phyloP scores from a whole-genome alignment of 805 yeast genomes.

The Metschnikowia lunata region DNA sequence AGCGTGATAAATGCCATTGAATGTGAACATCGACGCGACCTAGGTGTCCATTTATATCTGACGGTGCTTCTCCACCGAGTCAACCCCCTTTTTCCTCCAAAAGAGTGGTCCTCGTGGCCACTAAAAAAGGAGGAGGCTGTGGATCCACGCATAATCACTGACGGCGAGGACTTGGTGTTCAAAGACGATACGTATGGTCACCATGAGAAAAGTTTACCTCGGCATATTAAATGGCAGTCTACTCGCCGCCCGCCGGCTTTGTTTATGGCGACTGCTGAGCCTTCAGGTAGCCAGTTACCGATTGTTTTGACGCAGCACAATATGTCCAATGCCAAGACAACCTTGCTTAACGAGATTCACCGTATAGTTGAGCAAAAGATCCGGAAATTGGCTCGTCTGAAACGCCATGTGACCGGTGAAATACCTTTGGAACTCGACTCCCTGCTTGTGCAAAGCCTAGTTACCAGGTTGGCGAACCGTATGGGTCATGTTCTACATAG shows the following conservation, averaged over 20 bases:
- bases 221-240: background rate
- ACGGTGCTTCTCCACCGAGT: constrained; percentile 41
- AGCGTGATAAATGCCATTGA: constrained; percentile 35
- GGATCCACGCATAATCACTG: constrained; percentile 10
- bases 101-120: constrained; percentile 63
- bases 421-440: constrained; percentile 1
- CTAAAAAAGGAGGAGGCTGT: constrained; percentile 12
- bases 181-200: background rate
- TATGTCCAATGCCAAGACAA: constrained; percentile 7
- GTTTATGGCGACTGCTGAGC: constrained; percentile 1
- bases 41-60: constrained; percentile 63
- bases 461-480: constrained; percentile 12
- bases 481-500: constrained; percentile 5
- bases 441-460: constrained; percentile 7
- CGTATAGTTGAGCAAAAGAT: constrained; percentile 9
- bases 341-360: constrained; percentile 17
- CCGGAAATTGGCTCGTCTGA: background rate
- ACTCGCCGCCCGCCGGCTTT: background rate
- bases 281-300: background rate
- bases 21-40: constrained; percentile 47
- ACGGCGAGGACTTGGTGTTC: constrained; percentile 8
- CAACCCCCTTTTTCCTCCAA: constrained; percentile 32
- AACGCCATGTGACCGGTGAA: background rate
- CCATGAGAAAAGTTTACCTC: background rate
- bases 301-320: constrained; percentile 2